A percentile compares a stretch with the other conserved stretches of the same genome.
Conservation (phyloP, 2,329 filamentous ascomycete genomes). For the Albophoma yamanashiensis region DNA sequence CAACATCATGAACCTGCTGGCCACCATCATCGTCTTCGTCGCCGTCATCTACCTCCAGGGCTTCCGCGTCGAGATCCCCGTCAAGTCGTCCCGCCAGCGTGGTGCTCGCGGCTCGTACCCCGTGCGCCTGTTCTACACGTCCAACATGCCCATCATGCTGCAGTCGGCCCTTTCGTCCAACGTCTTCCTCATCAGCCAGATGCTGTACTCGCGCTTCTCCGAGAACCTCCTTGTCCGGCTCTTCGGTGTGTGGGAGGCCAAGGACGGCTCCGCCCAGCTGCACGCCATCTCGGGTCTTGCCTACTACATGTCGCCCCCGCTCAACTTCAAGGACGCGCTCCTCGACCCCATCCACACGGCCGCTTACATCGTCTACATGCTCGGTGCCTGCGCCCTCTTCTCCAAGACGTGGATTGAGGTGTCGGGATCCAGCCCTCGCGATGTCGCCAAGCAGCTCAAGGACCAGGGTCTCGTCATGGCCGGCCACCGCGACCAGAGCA, state of each 20-base stretch:
- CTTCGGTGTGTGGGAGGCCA: conserved; percentile 96
- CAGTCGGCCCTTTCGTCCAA: conserved; percentile 98
- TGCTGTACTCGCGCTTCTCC: conserved; percentile 98
- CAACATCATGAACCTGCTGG: conserved; percentile 97
- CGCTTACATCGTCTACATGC: conserved; percentile 95
- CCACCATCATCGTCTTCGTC: conserved; percentile 86
- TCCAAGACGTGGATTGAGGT: conserved; percentile 99
- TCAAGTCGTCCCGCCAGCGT: conserved; percentile 98
- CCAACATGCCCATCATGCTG: conserved; percentile 99
- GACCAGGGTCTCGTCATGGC: conserved; percentile 99
- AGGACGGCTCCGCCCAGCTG: conserved; percentile 91
- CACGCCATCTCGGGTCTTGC: conserved; percentile 87
- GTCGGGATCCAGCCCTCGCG: conserved; percentile 90
- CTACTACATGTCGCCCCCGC: conserved; percentile 98
- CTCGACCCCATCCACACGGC: conserved; percentile 94
- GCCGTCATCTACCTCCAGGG: conserved; percentile 98
- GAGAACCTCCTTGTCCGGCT: conserved; percentile 98
- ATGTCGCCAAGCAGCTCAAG: conserved; percentile 99
- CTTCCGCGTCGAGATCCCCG: conserved; percentile 98
- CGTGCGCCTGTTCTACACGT: conserved; percentile 98
- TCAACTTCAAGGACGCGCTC: conserved; percentile 95
- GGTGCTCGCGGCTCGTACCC: conserved; percentile 97
- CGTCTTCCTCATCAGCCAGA: conserved; percentile 97
- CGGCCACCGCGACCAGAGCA: conserved; percentile 97
- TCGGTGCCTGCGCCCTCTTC: conserved; percentile 94